phyloP scores from a whole-genome alignment of 2,329 filamentous ascomycete species.

The Cercospora sp. region DNA sequence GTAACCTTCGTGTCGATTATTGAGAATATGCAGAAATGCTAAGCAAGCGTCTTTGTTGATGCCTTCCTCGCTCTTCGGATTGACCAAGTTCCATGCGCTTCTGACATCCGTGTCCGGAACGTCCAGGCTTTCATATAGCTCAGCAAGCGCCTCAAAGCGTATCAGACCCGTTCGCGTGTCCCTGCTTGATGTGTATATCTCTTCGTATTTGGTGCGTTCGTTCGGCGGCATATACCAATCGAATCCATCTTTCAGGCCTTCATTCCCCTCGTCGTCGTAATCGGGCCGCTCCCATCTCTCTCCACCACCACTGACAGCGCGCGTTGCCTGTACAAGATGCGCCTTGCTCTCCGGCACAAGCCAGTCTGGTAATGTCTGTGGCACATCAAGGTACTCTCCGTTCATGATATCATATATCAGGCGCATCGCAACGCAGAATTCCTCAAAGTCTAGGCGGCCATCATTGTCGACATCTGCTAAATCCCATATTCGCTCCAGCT shows the following conservation, averaged over 20 bases:
- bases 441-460: slow-evolving; percentile 96
- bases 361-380: slow-evolving; percentile 84
- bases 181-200: slow-evolving; percentile 91
- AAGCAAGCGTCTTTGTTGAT: slow-evolving; percentile 95
- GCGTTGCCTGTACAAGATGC: slow-evolving; percentile 79
- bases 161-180: slow-evolving; percentile 74
- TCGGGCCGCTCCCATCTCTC: slow-evolving; percentile 83
- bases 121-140: slow-evolving; percentile 79
- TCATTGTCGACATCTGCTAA: slow-evolving; percentile 96
- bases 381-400: slow-evolving; percentile 90
- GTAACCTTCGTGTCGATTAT: slow-evolving; percentile 91
- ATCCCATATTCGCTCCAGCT: slow-evolving; percentile 97
- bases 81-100: slow-evolving; percentile 95
- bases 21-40: slow-evolving; percentile 94
- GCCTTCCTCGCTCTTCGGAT: slow-evolving; percentile 76
- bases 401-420: slow-evolving; percentile 97
- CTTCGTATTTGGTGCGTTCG: slow-evolving; percentile 93
- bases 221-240: slow-evolving; percentile 98
- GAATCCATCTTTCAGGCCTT: slow-evolving; percentile 90
- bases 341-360: slow-evolving; percentile 93
- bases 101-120: slow-evolving; percentile 77
- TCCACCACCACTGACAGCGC: slow-evolving; percentile 75
- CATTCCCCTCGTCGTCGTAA: slow-evolving; percentile 72
- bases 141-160: slow-evolving; percentile 72
- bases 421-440: slow-evolving; percentile 98